Base-by-base conservation (phyloP, 2,329 filamentous ascomycete species). In the Hirsutella rhossiliensis region DNA sequence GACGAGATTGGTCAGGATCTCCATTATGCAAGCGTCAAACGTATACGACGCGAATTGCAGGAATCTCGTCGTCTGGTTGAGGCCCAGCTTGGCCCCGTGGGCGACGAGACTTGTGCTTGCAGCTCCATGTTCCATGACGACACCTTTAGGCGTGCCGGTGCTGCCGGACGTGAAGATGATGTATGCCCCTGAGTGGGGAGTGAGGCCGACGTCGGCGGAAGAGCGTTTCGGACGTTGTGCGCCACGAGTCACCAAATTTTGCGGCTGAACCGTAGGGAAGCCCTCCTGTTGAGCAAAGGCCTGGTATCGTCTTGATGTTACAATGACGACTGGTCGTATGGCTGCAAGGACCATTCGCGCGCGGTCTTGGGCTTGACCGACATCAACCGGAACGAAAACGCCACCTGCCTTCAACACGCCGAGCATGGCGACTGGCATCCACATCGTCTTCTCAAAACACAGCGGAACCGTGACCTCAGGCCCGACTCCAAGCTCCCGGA, bases 11-110 rank as follows among this genome's bases (percentile, higher is more conserved):
- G 67, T n/a, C 7, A 36, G 17, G 7, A 36, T n/a, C 13, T 36
- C n/a, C 13, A 64, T 17, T 72, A 64, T 43, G 66, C 68, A 17
- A 40, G 69, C 68, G 45, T 75, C 71, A 45, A 73, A 74, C 7
- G 69, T 69, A 48, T 73, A 72, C 2, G 67, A 66, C 4, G 64
- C 62, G 44, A 68, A 68, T 46, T 69, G 63, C 31, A 67, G 60
- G 27, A 67, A 13, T n/a, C 63, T 7, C 63, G 61, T 4, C 36
- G 40, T 38, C 23, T 29, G 13, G 23, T 41, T 41, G 36, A 32
- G 15, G 4, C 30, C 30, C 30, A 32, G 4, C 30, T 51, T 30
- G 51, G 46, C 5, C 46, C 39, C 11, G 45, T 45, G 3, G 46
- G 29, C 11, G 46, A 44, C 11, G 15, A 3, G 43, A 40, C 13